Evolutionary conservation across 2,329 filamentous ascomycete genomes (phyloP).

Genomic region (Parastagonospora nodorum): DNA sequence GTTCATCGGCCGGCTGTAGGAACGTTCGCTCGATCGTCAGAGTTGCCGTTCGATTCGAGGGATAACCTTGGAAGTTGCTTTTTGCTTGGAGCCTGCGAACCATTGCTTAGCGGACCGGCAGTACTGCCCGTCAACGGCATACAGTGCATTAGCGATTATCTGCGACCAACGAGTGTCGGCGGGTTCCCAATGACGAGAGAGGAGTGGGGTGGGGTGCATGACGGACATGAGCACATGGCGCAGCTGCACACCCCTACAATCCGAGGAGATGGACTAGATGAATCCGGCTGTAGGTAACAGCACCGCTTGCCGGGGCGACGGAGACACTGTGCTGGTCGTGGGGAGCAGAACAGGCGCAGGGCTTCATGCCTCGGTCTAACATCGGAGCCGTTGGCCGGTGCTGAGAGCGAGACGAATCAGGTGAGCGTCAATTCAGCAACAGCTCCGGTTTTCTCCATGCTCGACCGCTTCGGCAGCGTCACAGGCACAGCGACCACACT

Average conservation of each 20-base stretch:
- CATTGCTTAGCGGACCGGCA: background rate
- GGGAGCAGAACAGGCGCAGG: background rate
- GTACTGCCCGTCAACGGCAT: slow-evolving; percentile 11
- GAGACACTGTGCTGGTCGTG: background rate
- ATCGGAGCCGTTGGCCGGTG: background rate
- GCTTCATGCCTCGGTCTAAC: background rate
- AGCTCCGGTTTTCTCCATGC: slow-evolving; percentile 5
- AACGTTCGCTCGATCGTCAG: too few species aligned
- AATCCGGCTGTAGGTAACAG: slow-evolving; percentile 7
- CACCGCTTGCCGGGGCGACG: background rate
- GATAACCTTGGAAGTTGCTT: too few species aligned
- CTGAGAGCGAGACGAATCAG: slow-evolving; percentile 2
- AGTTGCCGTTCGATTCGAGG: too few species aligned
- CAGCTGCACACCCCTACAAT: slow-evolving; percentile 24
- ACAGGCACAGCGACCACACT: background rate
- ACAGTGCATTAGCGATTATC: background rate
- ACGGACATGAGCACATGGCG: slow-evolving; percentile 31
- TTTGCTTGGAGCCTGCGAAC: background rate
- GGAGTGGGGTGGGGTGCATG: slow-evolving; percentile 21
- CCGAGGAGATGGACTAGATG: slow-evolving; percentile 10
- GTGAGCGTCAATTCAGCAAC: slow-evolving; percentile 4
- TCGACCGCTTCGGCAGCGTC: background rate
- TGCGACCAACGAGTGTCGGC: slow-evolving; percentile 12
- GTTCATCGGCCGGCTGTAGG: too few species aligned
- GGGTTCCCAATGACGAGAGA: slow-evolving; percentile 10